These are phyloP conservation scores for Diaporthe sp. DNA, from an alignment of 2,329 filamentous ascomycete species.

Conservation along the genomic window DNA sequence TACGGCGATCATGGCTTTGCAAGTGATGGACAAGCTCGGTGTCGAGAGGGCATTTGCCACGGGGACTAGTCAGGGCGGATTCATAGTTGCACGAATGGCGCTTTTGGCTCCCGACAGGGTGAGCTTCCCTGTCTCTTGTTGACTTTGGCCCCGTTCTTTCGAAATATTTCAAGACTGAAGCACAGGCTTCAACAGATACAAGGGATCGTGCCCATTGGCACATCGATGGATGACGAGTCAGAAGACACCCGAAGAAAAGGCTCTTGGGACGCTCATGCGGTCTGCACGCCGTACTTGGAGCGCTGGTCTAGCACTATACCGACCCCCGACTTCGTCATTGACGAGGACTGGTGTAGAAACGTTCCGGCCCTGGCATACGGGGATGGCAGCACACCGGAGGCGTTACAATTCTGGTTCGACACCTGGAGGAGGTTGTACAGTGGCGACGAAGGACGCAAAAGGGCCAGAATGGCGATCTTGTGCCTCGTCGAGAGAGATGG, in stretches of 20 bases:
- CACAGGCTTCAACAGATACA: constrained; percentile 53
- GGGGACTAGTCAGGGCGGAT: constrained; percentile 68
- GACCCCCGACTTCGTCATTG: constrained; percentile 62
- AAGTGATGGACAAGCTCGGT: constrained; percentile 67
- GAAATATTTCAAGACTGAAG: background rate
- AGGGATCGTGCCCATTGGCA: constrained; percentile 65
- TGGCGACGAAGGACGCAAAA: constrained; percentile 63
- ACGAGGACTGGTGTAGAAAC: constrained; percentile 61
- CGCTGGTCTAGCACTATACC: constrained; percentile 53
- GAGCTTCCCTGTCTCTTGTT: constrained; percentile 31
- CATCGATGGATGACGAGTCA: constrained; percentile 68
- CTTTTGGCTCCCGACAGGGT: constrained; percentile 64
- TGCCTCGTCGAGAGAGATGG: constrained; percentile 63
- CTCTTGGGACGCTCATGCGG: constrained; percentile 63
- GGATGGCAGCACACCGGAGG: constrained; percentile 52
- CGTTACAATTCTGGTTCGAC: constrained; percentile 60
- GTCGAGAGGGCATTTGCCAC: constrained; percentile 65
- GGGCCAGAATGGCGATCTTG: constrained; percentile 60
- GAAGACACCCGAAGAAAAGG: constrained; percentile 59
- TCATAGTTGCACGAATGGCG: constrained; percentile 66
- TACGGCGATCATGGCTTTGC: constrained; percentile 65
- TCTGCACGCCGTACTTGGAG: constrained; percentile 58
- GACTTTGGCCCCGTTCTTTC: background rate
- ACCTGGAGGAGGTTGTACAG: constrained; percentile 61
- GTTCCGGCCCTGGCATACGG: constrained; percentile 62